A percentile compares a stretch with the other conserved stretches of the same genome.
Evolutionary conservation across 345 rosid genomes (phyloP).

Genomic region (Zanthoxylum bungeanum): DNA sequence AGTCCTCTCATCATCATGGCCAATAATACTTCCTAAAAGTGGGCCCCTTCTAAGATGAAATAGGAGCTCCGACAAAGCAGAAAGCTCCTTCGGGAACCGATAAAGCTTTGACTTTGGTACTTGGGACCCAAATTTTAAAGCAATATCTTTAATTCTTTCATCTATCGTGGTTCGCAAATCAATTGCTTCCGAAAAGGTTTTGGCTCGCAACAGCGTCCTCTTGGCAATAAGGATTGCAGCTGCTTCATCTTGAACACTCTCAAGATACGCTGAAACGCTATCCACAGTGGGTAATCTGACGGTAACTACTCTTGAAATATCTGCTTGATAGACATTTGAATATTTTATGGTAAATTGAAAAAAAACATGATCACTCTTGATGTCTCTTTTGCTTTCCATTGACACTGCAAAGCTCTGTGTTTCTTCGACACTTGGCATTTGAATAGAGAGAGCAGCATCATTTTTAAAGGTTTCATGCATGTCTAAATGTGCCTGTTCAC

Average conservation of each 20-base stretch:
- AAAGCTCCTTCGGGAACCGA: constrained; percentile 83
- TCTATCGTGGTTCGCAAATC: constrained; percentile 74
- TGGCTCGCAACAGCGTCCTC: constrained; percentile 80
- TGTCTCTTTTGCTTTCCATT: constrained; percentile 83
- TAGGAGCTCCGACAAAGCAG: constrained; percentile 71
- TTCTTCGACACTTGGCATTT: constrained; percentile 89
- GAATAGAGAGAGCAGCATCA: constrained; percentile 64
- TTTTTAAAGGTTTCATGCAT: constrained; percentile 66
- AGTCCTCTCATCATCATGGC: constrained; percentile 97
- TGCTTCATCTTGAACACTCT: constrained; percentile 79
- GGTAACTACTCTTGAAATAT: constrained; percentile 82
- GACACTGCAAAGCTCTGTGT: constrained; percentile 86
- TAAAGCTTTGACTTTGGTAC: constrained; percentile 76
- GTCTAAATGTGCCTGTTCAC: constrained; percentile 87
- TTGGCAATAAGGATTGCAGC: constrained; percentile 87
- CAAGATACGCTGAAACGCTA: constrained; percentile 80
- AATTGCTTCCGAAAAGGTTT: constrained; percentile 56
- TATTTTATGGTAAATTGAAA: constrained; percentile 84
- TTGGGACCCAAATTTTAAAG: constrained; percentile 72
- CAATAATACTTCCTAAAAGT: constrained; percentile 88
- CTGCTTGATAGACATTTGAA: constrained; percentile 82
- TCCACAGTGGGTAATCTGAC: constrained; percentile 79
- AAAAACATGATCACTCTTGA: constrained; percentile 62
- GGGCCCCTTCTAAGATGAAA: constrained; percentile 96
- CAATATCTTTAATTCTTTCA: constrained; percentile 91